Base-by-base conservation (phyloP, 2,329 filamentous ascomycete species). In the Dothistroma septosporum region DNA sequence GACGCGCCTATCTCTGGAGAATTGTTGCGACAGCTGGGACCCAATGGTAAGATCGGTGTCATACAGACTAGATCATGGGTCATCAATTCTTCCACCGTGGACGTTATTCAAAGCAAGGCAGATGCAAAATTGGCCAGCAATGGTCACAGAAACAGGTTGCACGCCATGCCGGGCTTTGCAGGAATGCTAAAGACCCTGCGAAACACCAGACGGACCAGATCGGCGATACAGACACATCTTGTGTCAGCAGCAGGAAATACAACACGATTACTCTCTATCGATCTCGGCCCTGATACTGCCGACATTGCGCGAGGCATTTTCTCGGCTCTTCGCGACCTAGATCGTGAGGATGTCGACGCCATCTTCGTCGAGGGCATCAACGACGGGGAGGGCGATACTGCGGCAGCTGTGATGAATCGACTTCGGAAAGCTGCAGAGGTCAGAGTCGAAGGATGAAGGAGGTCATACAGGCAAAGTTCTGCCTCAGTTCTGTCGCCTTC, bases 341-440 rank as follows among this genome's bases (percentile, higher is more conserved):
- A 99, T 74, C 85, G 87, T 69, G 82, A 86, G 64, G 84, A 86
- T 32, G 91, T 91, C 4, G 87, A 94, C 72, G 81, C 89, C 21
- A 97, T 99, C 56, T 90, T 92, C 68, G 91, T 97, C 11, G 94
- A 99, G 74, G 93, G 93, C 2, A 89, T 97, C 60, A 76, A 79
- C 21, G 77, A 80, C 8, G 68, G 73, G 61, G 85, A 88, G 61
- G 87, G 89, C 33, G 90, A 94, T 72, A 87, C 94, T 68, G 91
- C 92, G 21, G 90, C 91, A 24, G 94, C 80, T 3, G 75, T 82
- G 21, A 82, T 82, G 80, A 82, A 82, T 58, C 69, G 80, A 53
- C 65, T 82, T 14, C 73, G 79, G 46, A 82, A 82, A 65, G 80
- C 80, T 8, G 79, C 80, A 7, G 75, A 77, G 62, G 64, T 76